These are phyloP conservation scores for Syzygium jambos DNA, from an alignment of 345 rosid species.

Conservation along the genomic window DNA sequence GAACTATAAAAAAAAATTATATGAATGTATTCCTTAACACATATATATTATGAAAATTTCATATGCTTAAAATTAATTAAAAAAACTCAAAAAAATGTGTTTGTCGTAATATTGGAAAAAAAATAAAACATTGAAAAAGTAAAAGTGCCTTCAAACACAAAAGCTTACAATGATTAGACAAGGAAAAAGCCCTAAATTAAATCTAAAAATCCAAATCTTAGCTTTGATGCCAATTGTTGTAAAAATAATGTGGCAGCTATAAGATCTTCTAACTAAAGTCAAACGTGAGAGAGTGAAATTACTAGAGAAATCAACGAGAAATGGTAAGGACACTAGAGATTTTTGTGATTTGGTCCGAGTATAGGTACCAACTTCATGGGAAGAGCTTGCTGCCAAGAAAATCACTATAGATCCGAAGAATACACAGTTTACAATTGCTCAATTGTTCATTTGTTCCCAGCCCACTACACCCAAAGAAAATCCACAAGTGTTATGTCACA, in stretches of 20 bases:
- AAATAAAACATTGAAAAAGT: no score
- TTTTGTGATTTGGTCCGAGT: not conserved
- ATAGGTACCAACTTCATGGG: no score
- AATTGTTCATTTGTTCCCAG: not conserved
- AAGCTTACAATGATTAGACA: not conserved
- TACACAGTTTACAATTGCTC: not conserved
- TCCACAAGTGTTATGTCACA: not conserved
- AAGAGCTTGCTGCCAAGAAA: no score
- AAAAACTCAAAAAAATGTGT: no score
- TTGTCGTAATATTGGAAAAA: no score
- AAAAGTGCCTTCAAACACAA: not conserved
- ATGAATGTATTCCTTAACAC: not conserved
- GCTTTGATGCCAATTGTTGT: not conserved
- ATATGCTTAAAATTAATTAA: no score
- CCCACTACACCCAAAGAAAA: not conserved
- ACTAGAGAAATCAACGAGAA: not conserved
- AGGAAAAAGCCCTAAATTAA: not conserved
- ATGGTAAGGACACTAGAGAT: not conserved
- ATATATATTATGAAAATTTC: no score
- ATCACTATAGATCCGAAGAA: not conserved
- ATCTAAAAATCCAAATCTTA: not conserved
- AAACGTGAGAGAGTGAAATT: not conserved
- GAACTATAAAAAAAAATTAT: not conserved
- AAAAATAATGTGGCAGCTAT: not conserved
- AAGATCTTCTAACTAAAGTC: not conserved